phyloP scores from a whole-genome alignment of 148 eudicot species.

The Vaccinium macrocarpon region DNA sequence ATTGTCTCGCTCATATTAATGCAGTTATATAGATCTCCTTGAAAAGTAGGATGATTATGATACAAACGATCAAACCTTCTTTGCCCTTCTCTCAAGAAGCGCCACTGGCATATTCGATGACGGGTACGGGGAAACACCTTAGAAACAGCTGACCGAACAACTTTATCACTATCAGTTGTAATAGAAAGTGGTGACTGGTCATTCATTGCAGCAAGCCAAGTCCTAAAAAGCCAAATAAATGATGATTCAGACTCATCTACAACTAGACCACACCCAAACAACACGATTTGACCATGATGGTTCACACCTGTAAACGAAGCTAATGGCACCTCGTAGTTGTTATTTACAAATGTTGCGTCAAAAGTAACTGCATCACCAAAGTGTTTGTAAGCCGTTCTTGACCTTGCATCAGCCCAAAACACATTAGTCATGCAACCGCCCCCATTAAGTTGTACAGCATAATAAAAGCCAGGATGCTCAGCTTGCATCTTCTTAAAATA shows the following conservation, averaged over 20 bases:
- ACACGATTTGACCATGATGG: conserved; percentile 81
- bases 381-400: conserved; percentile 73
- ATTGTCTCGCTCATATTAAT: conserved; percentile 71
- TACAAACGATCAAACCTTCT: conserved; percentile 65
- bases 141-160: conserved; percentile 54
- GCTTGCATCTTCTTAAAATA: conserved; percentile 93
- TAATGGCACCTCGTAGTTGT: conserved; percentile 70
- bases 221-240: conserved; percentile 71
- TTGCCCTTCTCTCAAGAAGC: conserved; percentile 78
- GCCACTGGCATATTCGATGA: conserved; percentile 77
- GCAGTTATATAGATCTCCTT: conserved; percentile 73
- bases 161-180: conserved; percentile 62
- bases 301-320: conserved; percentile 86
- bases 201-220: conserved; percentile 86
- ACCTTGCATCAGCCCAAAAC: conserved; percentile 94
- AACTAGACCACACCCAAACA: conserved; percentile 84
- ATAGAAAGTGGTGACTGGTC: conserved; percentile 65
- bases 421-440: conserved; percentile 76
- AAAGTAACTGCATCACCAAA: conserved; percentile 79
- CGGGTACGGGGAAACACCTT: conserved; percentile 67
- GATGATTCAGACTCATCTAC: conserved; percentile 89
- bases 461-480: conserved; percentile 89
- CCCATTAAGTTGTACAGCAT: conserved; percentile 87
- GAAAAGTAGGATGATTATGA: conserved; percentile 61
- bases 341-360: conserved; percentile 59